Conservation (phyloP, 768 basidiomycete species). For the Dioszegia crocea region DNA sequence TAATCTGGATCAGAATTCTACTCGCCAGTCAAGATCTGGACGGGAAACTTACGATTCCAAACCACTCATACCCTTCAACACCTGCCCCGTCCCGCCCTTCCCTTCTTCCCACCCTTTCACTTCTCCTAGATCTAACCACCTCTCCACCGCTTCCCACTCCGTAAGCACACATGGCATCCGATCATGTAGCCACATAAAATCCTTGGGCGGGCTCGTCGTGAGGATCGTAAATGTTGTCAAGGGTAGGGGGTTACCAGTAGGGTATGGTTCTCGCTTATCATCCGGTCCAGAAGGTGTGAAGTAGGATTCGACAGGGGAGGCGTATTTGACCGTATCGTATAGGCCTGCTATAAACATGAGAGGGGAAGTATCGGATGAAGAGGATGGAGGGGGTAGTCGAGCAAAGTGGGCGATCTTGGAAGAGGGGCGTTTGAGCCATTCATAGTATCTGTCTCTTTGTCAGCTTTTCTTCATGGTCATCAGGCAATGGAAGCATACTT, state of each 20-base stretch:
- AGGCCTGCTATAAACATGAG: slow-evolving; percentile 84
- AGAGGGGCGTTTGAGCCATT: slow-evolving; percentile 78
- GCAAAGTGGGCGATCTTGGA: slow-evolving; percentile 76
- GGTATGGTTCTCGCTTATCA: slow-evolving; percentile 38
- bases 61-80: slow-evolving; percentile 55
- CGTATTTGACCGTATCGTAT: slow-evolving; percentile 64
- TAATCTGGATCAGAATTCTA: slow-evolving; percentile 41
- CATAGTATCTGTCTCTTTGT: slow-evolving; percentile 66
- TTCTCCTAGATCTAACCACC: slow-evolving; percentile 77
- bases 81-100: slow-evolving; percentile 59
- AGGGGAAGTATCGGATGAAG: slow-evolving; percentile 14
- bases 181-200: slow-evolving; percentile 83
- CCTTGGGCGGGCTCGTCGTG: slow-evolving; percentile 69
- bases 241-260: slow-evolving; percentile 52
- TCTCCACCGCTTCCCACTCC: slow-evolving; percentile 57
- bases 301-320: slow-evolving; percentile 32
- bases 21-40: neutral
- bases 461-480: neutral
- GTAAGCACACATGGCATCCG: slow-evolving; percentile 72
- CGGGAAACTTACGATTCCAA: slow-evolving; percentile 62
- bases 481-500: slow-evolving; percentile 27
- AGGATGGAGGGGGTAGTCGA: slow-evolving; percentile 53
- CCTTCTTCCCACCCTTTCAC: slow-evolving; percentile 64
- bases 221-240: slow-evolving; percentile 85
- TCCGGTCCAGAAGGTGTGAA: slow-evolving; percentile 28